phyloP scores from a whole-genome alignment of 768 basidiomycete genomes.

The Suillus paluster region DNA sequence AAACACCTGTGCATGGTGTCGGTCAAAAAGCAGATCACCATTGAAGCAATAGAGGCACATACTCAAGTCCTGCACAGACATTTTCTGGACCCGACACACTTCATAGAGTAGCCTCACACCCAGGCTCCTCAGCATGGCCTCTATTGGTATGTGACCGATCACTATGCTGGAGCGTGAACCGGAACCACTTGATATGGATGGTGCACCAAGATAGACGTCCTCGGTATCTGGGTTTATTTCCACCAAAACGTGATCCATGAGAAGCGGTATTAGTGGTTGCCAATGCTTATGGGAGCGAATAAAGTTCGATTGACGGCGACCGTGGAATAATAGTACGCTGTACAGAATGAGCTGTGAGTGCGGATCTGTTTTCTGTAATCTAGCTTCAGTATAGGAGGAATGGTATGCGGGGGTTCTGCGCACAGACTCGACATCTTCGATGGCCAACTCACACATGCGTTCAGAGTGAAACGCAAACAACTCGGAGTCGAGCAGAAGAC shows the following conservation, averaged over 20 bases:
- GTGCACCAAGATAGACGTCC: conserved; percentile 52
- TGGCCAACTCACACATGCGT: conserved; percentile 82
- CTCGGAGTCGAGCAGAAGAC: conserved; percentile 78
- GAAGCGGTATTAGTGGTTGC: conserved; percentile 76
- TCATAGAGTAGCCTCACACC: conserved; percentile 85
- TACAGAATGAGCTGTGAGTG: conserved; percentile 82
- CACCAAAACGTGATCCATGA: conserved; percentile 84
- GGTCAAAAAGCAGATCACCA: conserved; percentile 9
- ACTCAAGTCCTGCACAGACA: conserved; percentile 82
- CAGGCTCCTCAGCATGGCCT: conserved; percentile 77
- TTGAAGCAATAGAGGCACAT: conserved; percentile 32
- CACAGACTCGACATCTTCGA: conserved; percentile 71
- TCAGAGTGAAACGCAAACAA: conserved; percentile 92
- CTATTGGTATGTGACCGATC: conserved; percentile 66
- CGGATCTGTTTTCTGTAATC: conserved; percentile 76
- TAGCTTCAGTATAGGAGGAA: conserved; percentile 12
- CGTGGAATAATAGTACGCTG: conserved; percentile 75
- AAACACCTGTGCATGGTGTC: conserved; percentile 57
- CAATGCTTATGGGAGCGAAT: conserved; percentile 84
- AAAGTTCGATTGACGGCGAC: conserved; percentile 67
- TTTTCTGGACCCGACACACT: conserved; percentile 88
- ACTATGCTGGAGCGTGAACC: conserved; percentile 44
- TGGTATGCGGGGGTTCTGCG: conserved; percentile 26
- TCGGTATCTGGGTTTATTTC: conserved; percentile 82
- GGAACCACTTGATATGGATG: conserved; percentile 30